Percentiles rank a stretch among this genome's conserved stretches.
phyloP scores from a whole-genome alignment of 2,329 filamentous ascomycete genomes.

The Xylaria sp. region DNA sequence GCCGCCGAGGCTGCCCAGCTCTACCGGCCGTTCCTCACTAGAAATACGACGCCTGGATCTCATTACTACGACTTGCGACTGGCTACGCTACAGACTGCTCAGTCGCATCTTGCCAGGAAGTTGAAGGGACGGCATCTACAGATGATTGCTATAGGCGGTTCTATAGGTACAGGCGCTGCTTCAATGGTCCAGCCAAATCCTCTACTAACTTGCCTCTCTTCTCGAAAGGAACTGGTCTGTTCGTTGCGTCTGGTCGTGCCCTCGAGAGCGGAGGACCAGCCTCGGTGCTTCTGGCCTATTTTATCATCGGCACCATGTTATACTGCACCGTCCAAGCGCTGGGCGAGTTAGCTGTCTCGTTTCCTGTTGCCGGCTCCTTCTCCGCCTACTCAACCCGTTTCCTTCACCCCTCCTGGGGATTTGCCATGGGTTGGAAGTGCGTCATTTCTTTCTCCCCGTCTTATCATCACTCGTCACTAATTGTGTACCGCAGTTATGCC shows the following conservation, averaged over 20 bases:
- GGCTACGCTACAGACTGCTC: slow-evolving; percentile 78
- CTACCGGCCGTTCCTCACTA: slow-evolving; percentile 43
- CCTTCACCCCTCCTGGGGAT: slow-evolving; percentile 92
- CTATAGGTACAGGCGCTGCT: slow-evolving; percentile 71
- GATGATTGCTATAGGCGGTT: slow-evolving; percentile 97
- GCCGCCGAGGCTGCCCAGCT: slow-evolving; percentile 47
- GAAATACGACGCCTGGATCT: slow-evolving; percentile 45
- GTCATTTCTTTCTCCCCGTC: slow-evolving; percentile 48
- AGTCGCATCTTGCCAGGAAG: slow-evolving; percentile 78
- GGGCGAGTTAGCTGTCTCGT: slow-evolving; percentile 90
- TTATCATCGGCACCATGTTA: slow-evolving; percentile 84
- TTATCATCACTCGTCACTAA: slow-evolving; percentile 9
- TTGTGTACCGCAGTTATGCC: slow-evolving; percentile 69
- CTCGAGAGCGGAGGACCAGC: slow-evolving; percentile 80
- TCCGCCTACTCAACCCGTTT: slow-evolving; percentile 93
- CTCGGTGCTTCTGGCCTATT: slow-evolving; percentile 80
- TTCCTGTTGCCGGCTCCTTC: slow-evolving; percentile 92
- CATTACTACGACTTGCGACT: slow-evolving; percentile 67
- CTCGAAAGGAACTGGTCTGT: slow-evolving; percentile 78
- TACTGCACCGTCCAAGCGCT: slow-evolving; percentile 93
- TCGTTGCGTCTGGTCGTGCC: slow-evolving; percentile 82
- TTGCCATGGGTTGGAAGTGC: slow-evolving; percentile 94
- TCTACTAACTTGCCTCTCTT: slow-evolving; percentile 15
- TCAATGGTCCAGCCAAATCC: not conserved
- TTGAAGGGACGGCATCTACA: slow-evolving; percentile 88